Evolutionary conservation across 1,284 basidiomycete species (phyloP), one percentile per base, ranked within the genome.

Genomic region (Leccinum pachyderme): DNA sequence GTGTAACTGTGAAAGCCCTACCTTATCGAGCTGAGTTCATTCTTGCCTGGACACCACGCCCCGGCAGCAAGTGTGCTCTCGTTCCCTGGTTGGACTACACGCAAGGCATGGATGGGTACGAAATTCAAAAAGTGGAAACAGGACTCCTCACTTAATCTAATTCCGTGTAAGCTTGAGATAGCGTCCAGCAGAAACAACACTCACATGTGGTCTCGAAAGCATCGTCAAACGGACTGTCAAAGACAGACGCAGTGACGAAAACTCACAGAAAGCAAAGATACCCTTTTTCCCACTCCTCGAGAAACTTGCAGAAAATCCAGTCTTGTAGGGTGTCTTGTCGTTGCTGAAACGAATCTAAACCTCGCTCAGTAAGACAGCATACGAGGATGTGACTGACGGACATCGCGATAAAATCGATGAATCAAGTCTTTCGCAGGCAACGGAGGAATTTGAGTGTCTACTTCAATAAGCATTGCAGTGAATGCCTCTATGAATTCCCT

Each of bases 261-360:
- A 77, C 89, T 73, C 63, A 92, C 90, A 91, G 48, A 75, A 74
- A 24, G 91, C 86, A 65, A 91, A 92, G 18, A 83, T 82, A 0
- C 91, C 89, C 62, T 93, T 93, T 51, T 86, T 74, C 2, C 91
- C 91, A 51, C 86, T 87, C 52, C 91, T 75, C 7, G 91, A 91
- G 63, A 91, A 89, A 57, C 82, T 87, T 0, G 87, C 89, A 4
- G 86, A 86, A 41, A 96, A 82, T 5, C 79, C 79, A 4, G 75
- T 82, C 74, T 97, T 96, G 76, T 97, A 97, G 0, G 95, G 95
- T 3, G 95, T 95, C 73, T 93, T 93, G 68, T 95, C 89, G 57
- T 93, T 93, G 65, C 90, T 91, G 71, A 96, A 96, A n/a, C 94
- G 83, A 13, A 95, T 73, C 87, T 93, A 59, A 32, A 52, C 1